Base-by-base conservation (phyloP, 768 basidiomycete species). In the Omphalotus guepiniiformis region DNA sequence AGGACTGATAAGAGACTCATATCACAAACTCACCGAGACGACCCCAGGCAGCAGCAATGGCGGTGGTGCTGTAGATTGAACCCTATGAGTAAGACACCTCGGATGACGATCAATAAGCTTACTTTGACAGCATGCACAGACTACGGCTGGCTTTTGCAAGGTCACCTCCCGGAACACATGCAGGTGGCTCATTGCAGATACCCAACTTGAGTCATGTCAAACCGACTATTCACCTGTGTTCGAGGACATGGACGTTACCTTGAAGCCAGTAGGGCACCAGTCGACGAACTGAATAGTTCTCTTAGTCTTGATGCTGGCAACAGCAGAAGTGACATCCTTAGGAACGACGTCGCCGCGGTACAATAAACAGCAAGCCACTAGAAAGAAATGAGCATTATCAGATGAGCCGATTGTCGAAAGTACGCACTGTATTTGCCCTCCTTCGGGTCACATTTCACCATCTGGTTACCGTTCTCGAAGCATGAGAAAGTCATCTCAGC, bases 201-300 rank as follows among this genome's bases (percentile, higher is more conserved):
- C 95, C 95, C 57, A 96, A 85, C 80, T 83, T 60, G 58, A 60
- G 61, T 36, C 42, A 29, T 25, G 23, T 22, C 22, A n/a, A 27
- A 41, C 35, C 32, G n/a, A 21, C 5, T 13, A 21, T 6, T 32
- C 3, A 34, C 22, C 37, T 42, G 11, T 40, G 39, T n/a, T 12
- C 34, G 13, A 54, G 29, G 6, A 37, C 62, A 32, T 34, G 13
- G n/a, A n/a, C n/a, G n/a, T n/a, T 29, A 78, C 77, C 72, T 94
- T 94, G 85, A 94, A 95, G 53, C 94, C 95, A 61, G 95, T 98
- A 29, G 90, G 90, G 68, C 91, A 93, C 94, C 94, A 97, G 63
- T 96, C 94, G 52, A 97, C 94, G 65, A 95, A 96, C 61, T 95
- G 93, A 61, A 98, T 96, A 21, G 95, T 96, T 55, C 88, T 83